A percentile compares a stretch with the other conserved stretches of the same genome.
These are phyloP conservation scores for Collybiopsis confluens DNA, from an alignment of 768 basidiomycete genomes.

Conservation along the genomic window DNA sequence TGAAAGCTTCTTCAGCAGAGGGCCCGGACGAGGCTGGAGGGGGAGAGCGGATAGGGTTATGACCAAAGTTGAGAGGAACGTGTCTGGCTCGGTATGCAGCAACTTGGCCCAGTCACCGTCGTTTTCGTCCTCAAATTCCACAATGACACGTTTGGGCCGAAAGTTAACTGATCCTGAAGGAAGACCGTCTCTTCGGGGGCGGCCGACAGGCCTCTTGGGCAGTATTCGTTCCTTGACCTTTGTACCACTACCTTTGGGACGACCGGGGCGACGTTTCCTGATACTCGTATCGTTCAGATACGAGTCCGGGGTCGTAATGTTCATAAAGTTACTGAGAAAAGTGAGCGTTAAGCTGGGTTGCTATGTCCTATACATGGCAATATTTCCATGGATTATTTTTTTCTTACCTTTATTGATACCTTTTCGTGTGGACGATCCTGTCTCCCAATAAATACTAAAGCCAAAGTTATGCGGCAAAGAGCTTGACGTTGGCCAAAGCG, in stretches of 20 bases:
- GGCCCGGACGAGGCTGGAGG: slow-evolving; percentile 60
- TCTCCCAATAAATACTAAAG: too few relatives aligned
- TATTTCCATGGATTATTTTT: neutral
- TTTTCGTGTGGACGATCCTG: too few relatives aligned
- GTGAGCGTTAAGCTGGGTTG: neutral
- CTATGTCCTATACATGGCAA: neutral
- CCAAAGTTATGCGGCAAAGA: too few relatives aligned
- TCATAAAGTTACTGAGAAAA: neutral
- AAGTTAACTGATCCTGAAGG: slow-evolving; percentile 64
- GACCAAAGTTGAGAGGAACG: slow-evolving; percentile 55
- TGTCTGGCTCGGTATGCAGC: slow-evolving; percentile 48
- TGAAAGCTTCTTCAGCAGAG: slow-evolving; percentile 74
- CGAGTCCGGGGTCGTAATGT: slow-evolving; percentile 4
- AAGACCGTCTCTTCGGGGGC: slow-evolving; percentile 78
- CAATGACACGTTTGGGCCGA: slow-evolving; percentile 24
- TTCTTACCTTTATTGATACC: too few relatives aligned
- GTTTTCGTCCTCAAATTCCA: too few relatives aligned
- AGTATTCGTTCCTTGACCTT: slow-evolving; percentile 44
- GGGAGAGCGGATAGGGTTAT: slow-evolving; percentile 51
- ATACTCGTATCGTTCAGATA: neutral
- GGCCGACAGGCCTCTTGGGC: slow-evolving; percentile 71
- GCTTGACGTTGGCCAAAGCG: too few relatives aligned
- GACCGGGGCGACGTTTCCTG: slow-evolving; percentile 64
- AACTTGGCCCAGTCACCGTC: slow-evolving; percentile 66
- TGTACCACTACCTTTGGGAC: slow-evolving; percentile 79